Evolutionary conservation across 1,284 basidiomycete species (phyloP), one percentile per base, ranked within the genome.

Genomic region (Sanghuangporus baumii): DNA sequence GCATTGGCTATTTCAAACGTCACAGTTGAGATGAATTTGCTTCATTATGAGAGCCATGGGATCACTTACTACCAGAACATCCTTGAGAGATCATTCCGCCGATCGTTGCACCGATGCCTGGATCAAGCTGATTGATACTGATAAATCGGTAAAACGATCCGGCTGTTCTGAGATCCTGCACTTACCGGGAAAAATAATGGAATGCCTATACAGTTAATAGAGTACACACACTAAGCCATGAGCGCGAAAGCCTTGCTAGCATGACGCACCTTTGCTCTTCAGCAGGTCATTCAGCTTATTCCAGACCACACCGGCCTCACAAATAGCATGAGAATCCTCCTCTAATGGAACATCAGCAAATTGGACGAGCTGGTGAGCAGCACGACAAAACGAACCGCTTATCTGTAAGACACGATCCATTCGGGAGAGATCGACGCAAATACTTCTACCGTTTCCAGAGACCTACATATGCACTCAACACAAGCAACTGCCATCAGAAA

Each of bases 1-100:
- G 91, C 91, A 67, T 93, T 93, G 0, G 91, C 91, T 75, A 73
- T 73, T 61, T 70, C n/a, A 34, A 43, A 55, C 61, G 23, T 23
- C 23, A 2, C 2, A 31, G 26, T 31, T 31, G 2, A 31, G 26
- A 31, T 31, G 26, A 31, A 3, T 4, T 31, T 31, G 26, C 26
- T 31, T 31, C 26, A 31, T 31, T 3, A 31, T 31, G 26, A 31
- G 26, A 31, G 26, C 40, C 46, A 56, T 2, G 16, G 40, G 59
- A 67, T 50, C 52, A 48, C 47, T 48, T 20, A 48, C 47, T 68
- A 57, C 70, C 71, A 54, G 66, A 71, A 62, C 70, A 73, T 2
- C 75, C 75, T 1, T 77, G 81, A 12, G 75, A 76, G 14, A 80
- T 78, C 83, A 86, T 85, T 1, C 84, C 84, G 51, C 82, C 83